Percentiles rank a stretch among this genome's conserved stretches.
Conservation (phyloP, 192 early-diverging fungal species). For the Kappamyces sp. region DNA sequence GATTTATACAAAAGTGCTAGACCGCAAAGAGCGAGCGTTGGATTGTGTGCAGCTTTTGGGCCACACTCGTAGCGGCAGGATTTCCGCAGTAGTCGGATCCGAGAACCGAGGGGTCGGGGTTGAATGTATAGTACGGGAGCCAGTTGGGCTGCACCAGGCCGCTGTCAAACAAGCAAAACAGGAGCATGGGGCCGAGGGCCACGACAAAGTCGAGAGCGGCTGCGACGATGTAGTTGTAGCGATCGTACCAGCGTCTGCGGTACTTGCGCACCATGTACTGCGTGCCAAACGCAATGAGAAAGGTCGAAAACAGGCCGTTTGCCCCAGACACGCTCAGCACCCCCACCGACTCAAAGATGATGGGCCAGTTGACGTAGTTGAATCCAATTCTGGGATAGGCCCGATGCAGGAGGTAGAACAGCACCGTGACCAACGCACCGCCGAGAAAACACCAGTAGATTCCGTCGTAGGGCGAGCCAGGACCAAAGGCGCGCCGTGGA, state of each 20-base stretch:
- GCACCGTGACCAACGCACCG: constrained; percentile 65
- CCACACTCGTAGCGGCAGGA: too few relatives aligned
- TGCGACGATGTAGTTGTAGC: constrained; percentile 51
- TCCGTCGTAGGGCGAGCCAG: constrained; percentile 52
- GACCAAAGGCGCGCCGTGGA: constrained; percentile 61
- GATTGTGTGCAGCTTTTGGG: too few relatives aligned
- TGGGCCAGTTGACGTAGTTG: constrained; percentile 61
- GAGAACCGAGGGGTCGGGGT: too few relatives aligned
- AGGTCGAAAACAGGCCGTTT: constrained; percentile 30
- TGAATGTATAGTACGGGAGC: too few relatives aligned
- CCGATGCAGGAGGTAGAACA: constrained; percentile 57
- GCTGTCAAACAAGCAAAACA: background rate
- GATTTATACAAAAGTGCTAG: background rate
- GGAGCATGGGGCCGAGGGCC: background rate
- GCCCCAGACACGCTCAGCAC: constrained; percentile 31
- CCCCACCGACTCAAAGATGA: constrained; percentile 56
- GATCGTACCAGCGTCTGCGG: constrained; percentile 55
- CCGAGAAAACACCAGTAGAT: constrained; percentile 48
- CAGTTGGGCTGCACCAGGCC: too few relatives aligned
- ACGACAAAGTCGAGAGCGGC: constrained; percentile 44
- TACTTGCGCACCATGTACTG: constrained; percentile 66
- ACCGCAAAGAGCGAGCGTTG: too few relatives aligned
- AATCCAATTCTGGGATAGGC: constrained; percentile 66
- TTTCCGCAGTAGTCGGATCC: too few relatives aligned
- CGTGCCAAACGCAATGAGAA: constrained; percentile 60